Base-by-base conservation (phyloP, 345 rosid genomes). In the Schrenkiella parvula region DNA sequence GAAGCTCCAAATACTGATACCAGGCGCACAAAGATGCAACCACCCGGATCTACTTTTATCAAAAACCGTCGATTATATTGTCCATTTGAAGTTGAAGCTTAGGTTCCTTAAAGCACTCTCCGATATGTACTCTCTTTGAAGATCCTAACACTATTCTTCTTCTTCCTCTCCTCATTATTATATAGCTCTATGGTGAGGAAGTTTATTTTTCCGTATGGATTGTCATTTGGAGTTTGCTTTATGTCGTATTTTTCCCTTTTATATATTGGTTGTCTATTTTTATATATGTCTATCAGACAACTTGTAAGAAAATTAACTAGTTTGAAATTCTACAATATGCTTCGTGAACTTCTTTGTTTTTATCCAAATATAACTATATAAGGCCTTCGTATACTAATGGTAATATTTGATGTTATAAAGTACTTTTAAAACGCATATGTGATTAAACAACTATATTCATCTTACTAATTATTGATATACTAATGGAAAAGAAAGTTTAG, bases 1-100 rank as follows among this genome's bases (percentile, higher is more conserved):
- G 84, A 87, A 70, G 82, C 80, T 91, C 69, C 91, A 81, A 76
- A 77, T 67, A 75, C 73, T 91, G 57, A 79, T 91, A 34, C 97
- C 96, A 4, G 97, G 90, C 19, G 96, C 90, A 50, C 21, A 56
- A 63, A 85, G 77, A 72, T 71, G 74, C 25, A 53, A 85, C 82
- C 82, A 78, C 29, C 82, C 89, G 75, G 90, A 87, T 77, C 71
- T 72, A 17, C 91, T 91, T 21, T 80, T 85, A 22, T 51, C 73
- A 29, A 84, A 54, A 73, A 83, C 97, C 3, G 89, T 87, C 0
- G 81, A 91, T 62, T 87, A 89, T 70, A 87, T 91, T 66, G 28
- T 81, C 80, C 83, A 81, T 41, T 73, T 91, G 83, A 80, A 79
- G 86, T 76, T 81, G 57, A 90, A 86, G 80, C 70, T 91, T 65